Conservation (phyloP, 78 protist genomes). For the Guillardia theta region DNA sequence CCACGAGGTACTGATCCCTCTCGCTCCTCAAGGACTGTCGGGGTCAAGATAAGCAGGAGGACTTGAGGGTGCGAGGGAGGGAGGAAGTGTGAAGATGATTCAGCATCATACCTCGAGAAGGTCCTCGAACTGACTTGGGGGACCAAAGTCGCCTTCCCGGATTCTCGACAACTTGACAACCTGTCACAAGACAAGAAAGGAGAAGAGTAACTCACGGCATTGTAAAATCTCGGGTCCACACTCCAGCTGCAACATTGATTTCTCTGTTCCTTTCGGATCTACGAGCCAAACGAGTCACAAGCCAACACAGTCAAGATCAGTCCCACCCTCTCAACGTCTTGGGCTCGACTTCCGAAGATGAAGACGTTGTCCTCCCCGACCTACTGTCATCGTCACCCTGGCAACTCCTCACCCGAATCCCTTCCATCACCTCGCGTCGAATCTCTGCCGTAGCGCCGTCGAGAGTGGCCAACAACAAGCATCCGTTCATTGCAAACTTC, state of each 20-base stretch:
- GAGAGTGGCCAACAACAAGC: slow-evolving; percentile 9
- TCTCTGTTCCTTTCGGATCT: too few species aligned
- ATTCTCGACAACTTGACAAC: neutral
- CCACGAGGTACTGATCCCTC: neutral
- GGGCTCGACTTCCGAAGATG: slow-evolving; percentile 33
- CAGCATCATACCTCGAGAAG: too few species aligned
- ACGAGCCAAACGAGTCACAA: too few species aligned
- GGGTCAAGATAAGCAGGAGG: too few species aligned
- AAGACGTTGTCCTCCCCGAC: slow-evolving; percentile 52
- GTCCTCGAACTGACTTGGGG: too few species aligned
- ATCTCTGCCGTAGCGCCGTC: slow-evolving; percentile 48
- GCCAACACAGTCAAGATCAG: too few species aligned
- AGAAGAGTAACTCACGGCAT: too few species aligned
- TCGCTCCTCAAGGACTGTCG: neutral
- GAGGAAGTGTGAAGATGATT: too few species aligned
- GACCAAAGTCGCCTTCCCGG: neutral
- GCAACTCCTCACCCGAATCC: neutral
- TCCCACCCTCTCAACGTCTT: slow-evolving; percentile 29
- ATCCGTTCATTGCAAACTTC: slow-evolving; percentile 36
- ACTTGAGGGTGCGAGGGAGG: too few species aligned
- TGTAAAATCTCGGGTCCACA: too few species aligned
- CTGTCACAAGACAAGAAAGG: too few species aligned
- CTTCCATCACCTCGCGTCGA: neutral
- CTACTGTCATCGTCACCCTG: neutral
- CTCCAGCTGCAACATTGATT: too few species aligned